phyloP scores from a whole-genome alignment of 2,329 filamentous ascomycete genomes.

The Neonectria coccinea region DNA sequence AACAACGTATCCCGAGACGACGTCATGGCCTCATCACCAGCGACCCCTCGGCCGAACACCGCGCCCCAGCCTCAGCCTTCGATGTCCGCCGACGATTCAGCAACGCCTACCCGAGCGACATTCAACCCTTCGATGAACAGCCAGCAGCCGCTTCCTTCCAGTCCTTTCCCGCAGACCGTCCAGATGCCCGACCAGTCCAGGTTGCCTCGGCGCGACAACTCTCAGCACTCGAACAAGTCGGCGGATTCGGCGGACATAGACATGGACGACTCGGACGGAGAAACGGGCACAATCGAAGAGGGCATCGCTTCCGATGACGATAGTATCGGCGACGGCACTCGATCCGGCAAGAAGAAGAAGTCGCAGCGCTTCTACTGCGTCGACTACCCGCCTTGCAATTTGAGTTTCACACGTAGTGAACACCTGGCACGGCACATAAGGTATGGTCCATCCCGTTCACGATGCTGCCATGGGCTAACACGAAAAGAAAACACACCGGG shows the following conservation, averaged over 20 bases:
- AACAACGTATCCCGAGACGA: conserved; percentile 50
- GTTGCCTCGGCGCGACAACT: conserved; percentile 59
- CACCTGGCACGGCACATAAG: conserved; percentile 95
- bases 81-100: conserved; percentile 56
- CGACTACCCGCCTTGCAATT: conserved; percentile 90
- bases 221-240: conserved; percentile 72
- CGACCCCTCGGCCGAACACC: conserved; percentile 52
- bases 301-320: conserved; percentile 72
- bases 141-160: conserved; percentile 67
- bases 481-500: conserved; percentile 85
- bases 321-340: conserved; percentile 72
- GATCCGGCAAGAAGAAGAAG: conserved; percentile 93
- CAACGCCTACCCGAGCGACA: conserved; percentile 73
- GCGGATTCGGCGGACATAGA: conserved; percentile 76
- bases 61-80: conserved; percentile 48
- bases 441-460: conserved; percentile 56
- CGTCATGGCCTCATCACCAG: conserved; percentile 53
- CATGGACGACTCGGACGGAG: conserved; percentile 81
- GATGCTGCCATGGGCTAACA: conserved; percentile 13
- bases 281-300: conserved; percentile 62
- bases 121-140: conserved; percentile 58
- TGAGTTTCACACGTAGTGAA: conserved; percentile 96
- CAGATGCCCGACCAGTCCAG: conserved; percentile 59
- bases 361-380: conserved; percentile 96
- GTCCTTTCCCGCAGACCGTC: conserved; percentile 63